Evolutionary conservation across 2,329 filamentous ascomycete species (phyloP), one percentile per base, ranked within the genome.

Genomic region (Arthrocladium fulminans): DNA sequence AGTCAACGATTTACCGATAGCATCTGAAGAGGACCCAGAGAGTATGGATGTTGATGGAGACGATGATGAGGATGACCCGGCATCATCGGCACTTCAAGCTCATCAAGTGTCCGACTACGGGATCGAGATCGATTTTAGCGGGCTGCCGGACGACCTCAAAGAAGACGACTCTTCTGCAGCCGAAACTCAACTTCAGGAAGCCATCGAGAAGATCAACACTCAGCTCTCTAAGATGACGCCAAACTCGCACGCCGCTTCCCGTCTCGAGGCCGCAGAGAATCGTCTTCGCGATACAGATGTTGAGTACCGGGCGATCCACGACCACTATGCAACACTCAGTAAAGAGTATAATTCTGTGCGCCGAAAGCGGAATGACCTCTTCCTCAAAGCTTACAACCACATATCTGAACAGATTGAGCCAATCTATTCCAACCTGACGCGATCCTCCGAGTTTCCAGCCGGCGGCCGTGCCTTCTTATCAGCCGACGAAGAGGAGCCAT

Each of bases 401-500:
- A 98, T 98, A 62, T 86, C 88, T 37, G 88, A 95, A 59, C 88
- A 96, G 64, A 97, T 98, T 59, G 84, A 82, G 24, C 81, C 86
- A 45, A 92, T 97, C 22, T 98, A 98, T 74, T 88, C 89, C 61
- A 90, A 97, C 61, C 80, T 98, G 41, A 98, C 92, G 20, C 84
- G 88, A 50, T 92, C 86, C 34, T 77, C 85, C 27, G 83, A 86
- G n/a, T 95, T 94, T 64, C 89, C 90, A 0, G 76, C 97, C n/a
- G 92, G 92, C 59, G 92, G 92, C 7, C 76, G 79, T 60, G 81
- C 81, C 54, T 95, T 95, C 63, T 81, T 98, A 41, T 89, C 94
- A 65, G 89, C 95, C 64, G 90, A 98, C 65, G 86, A 84, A n/a
- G 88, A 95, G 55, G 90, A 94, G 61, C 92, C 92, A 0, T 98